phyloP scores from a whole-genome alignment of 345 rosid species.

The Eucalyptus lansdowneana region DNA sequence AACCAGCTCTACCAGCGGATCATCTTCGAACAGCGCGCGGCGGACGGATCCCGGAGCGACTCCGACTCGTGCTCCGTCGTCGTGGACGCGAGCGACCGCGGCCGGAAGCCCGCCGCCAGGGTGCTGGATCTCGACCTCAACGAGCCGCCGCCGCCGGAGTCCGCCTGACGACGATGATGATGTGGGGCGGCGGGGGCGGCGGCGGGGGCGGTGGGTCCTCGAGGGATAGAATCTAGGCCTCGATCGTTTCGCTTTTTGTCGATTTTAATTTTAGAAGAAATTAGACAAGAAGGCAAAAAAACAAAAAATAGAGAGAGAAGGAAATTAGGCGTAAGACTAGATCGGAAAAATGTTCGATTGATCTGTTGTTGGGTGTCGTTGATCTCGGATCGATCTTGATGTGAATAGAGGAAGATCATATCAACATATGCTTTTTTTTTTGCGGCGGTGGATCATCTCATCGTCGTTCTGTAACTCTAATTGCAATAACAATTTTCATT shows the following conservation, averaged over 20 bases:
- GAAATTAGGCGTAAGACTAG: not conserved
- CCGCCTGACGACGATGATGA: conserved; percentile 1
- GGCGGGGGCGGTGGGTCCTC: not conserved
- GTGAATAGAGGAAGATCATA: not conserved
- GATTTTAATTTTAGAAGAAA: not conserved
- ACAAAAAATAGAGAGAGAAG: not conserved
- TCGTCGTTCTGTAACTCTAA: not conserved
- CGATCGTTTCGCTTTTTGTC: not conserved
- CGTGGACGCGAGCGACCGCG: conserved; percentile 14
- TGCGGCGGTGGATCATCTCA: not conserved
- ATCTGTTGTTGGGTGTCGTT: not conserved
- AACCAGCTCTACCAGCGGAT: conserved; percentile 9
- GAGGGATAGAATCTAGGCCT: not conserved
- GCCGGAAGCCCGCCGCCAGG: conserved; percentile 1
- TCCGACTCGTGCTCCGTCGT: conserved; percentile 51
- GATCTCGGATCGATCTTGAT: not conserved
- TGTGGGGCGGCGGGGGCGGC: no score
- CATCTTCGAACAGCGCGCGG: conserved; percentile 4
- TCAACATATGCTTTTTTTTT: not conserved
- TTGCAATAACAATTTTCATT: not conserved
- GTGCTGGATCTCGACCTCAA: conserved; percentile 63
- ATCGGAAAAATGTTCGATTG: not conserved
- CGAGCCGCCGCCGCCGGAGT: conserved; percentile 35
- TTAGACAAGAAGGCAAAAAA: not conserved
- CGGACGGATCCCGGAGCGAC: conserved; percentile 24